These are phyloP conservation scores for Candida piceae DNA, from an alignment of 805 yeast species.

Conservation along the genomic window DNA sequence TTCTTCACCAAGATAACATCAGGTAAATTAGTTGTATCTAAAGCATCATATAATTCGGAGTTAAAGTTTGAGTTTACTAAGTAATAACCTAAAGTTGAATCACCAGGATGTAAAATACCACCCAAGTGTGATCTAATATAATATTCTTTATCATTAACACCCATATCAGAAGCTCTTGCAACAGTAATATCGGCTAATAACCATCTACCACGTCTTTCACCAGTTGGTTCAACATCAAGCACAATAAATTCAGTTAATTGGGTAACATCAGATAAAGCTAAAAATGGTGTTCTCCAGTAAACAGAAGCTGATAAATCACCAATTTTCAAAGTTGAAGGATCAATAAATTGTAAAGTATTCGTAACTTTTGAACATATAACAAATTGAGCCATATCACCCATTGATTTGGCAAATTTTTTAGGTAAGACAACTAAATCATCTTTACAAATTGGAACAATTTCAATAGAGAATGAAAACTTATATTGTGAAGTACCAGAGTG, in stretches of 20 bases:
- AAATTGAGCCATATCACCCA: constrained; percentile 79
- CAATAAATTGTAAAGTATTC: constrained; percentile 80
- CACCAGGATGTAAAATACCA: constrained; percentile 93
- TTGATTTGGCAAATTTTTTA: constrained; percentile 70
- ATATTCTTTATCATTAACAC: constrained; percentile 75
- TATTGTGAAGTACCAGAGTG: constrained; percentile 85
- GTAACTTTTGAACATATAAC: constrained; percentile 82
- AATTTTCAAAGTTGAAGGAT: constrained; percentile 73
- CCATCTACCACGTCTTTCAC: constrained; percentile 66
- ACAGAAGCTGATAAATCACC: constrained; percentile 67
- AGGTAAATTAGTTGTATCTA: constrained; percentile 61
- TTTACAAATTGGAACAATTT: constrained; percentile 93
- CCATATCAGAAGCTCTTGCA: constrained; percentile 86
- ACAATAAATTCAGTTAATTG: constrained; percentile 84
- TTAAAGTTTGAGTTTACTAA: constrained; percentile 83
- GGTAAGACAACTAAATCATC: constrained; percentile 95
- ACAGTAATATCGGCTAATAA: constrained; percentile 88
- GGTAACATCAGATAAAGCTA: constrained; percentile 66
- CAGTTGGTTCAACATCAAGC: constrained; percentile 90
- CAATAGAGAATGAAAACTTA: constrained; percentile 89
- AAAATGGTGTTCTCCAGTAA: constrained; percentile 82
- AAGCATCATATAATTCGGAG: constrained; percentile 74
- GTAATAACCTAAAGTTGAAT: constrained; percentile 88
- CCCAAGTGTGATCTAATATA: constrained; percentile 91
- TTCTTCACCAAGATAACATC: constrained; percentile 90